Percentiles rank a stretch among this genome's conserved stretches.
phyloP scores from a whole-genome alignment of 2,329 filamentous ascomycete species.

The Ascochyta pisi region DNA sequence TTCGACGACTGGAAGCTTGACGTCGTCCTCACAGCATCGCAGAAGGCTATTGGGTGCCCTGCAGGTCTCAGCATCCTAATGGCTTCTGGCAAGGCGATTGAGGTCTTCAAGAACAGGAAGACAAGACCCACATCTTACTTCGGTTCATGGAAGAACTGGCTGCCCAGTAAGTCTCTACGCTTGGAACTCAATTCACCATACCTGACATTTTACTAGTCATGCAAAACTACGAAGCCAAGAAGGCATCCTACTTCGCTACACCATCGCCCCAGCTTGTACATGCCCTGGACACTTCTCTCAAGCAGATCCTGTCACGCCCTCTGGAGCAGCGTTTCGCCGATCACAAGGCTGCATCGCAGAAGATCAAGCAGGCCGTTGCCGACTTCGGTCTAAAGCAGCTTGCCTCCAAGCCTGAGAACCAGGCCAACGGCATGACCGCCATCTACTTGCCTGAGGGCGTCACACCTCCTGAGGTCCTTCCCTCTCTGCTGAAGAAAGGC shows the following conservation, averaged over 20 bases:
- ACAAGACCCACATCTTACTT: slow-evolving; percentile 88
- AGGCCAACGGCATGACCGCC: slow-evolving; percentile 97
- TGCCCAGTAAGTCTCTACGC: slow-evolving; percentile 69
- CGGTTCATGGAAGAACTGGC: slow-evolving; percentile 96
- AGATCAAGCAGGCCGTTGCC: slow-evolving; percentile 82
- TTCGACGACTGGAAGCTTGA: slow-evolving; percentile 97
- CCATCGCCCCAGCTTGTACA: slow-evolving; percentile 93
- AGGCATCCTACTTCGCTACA: slow-evolving; percentile 97
- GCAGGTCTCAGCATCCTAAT: slow-evolving; percentile 94
- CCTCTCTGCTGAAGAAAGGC: slow-evolving; percentile 82
- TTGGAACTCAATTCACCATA: background rate
- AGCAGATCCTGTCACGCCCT: slow-evolving; percentile 81
- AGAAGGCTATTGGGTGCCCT: slow-evolving; percentile 96
- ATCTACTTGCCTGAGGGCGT: slow-evolving; percentile 91
- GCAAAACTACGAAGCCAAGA: slow-evolving; percentile 98
- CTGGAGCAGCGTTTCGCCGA: slow-evolving; percentile 82
- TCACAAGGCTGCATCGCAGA: slow-evolving; percentile 80
- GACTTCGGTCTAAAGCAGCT: slow-evolving; percentile 88
- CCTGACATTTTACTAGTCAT: slow-evolving; percentile 68
- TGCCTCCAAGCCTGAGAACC: slow-evolving; percentile 82
- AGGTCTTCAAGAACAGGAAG: slow-evolving; percentile 80
- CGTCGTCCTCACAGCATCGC: slow-evolving; percentile 89
- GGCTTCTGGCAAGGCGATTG: slow-evolving; percentile 87
- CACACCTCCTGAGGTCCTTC: slow-evolving; percentile 80
- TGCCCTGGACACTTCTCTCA: slow-evolving; percentile 87